A percentile compares a stretch with the other conserved stretches of the same genome.
Conservation (phyloP, 768 basidiomycete species). For the Termitomyces sp. region DNA sequence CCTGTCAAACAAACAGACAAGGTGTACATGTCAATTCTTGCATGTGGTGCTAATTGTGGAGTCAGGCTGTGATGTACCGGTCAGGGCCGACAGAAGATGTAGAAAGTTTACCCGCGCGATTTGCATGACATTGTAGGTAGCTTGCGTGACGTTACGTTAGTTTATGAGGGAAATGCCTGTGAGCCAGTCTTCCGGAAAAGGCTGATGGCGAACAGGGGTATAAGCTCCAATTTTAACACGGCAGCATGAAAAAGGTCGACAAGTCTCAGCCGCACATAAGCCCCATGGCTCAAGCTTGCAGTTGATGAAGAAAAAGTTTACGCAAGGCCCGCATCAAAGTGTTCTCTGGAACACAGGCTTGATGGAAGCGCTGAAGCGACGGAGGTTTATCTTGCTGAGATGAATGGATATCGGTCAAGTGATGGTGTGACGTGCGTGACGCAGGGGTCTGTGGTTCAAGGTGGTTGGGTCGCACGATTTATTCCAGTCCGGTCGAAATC, state of each 20-base stretch:
- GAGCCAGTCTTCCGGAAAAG: not conserved
- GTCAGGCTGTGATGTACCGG: slow-evolving; percentile 8
- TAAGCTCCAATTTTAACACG: slow-evolving; percentile 4
- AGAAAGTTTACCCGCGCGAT: slow-evolving; percentile 2
- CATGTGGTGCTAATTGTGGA: not conserved
- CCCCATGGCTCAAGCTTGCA: not conserved
- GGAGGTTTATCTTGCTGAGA: not conserved
- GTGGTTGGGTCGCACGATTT: slow-evolving; percentile 9
- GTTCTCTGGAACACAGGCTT: not conserved
- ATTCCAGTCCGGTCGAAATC: slow-evolving; percentile 12
- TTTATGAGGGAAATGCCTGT: not conserved
- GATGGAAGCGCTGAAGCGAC: slow-evolving; percentile 8
- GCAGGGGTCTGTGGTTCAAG: slow-evolving; percentile 10
- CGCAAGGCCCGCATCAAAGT: slow-evolving; percentile 9
- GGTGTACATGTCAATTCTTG: not conserved
- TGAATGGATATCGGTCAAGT: slow-evolving; percentile 11
- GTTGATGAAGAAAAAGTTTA: not conserved
- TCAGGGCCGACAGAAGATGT: slow-evolving; percentile 7
- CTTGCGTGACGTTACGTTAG: not conserved
- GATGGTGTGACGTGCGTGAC: slow-evolving; percentile 12
- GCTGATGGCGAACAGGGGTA: not conserved
- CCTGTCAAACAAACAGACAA: not conserved
- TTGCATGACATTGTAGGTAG: not conserved
- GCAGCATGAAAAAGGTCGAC: slow-evolving; percentile 4
- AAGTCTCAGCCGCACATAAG: slow-evolving; percentile 10